These are phyloP conservation scores for Yamadazyma spencermartinsiae DNA, from an alignment of 1,139 yeast species.

Conservation along the genomic window DNA sequence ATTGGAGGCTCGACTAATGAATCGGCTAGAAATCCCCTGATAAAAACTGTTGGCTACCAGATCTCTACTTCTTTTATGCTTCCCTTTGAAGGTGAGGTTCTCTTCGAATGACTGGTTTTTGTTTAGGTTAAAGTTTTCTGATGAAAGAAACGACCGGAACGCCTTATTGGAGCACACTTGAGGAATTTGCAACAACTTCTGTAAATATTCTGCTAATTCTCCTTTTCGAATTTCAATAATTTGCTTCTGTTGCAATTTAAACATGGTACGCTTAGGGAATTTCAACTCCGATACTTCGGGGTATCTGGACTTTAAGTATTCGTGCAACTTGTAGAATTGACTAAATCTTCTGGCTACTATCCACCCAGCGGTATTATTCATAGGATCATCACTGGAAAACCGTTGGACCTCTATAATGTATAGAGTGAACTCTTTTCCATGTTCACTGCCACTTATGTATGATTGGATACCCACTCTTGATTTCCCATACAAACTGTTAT, in stretches of 20 bases:
- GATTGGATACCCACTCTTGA: conserved; percentile 67
- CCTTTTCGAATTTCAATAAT: conserved; percentile 65
- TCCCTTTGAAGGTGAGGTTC: conserved; percentile 8
- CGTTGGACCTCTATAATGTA: conserved; percentile 80
- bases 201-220: conserved; percentile 64
- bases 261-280: conserved; percentile 65
- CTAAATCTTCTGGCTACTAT: conserved; percentile 84
- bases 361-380: conserved; percentile 73
- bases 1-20: conserved; percentile 40
- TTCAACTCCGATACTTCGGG: conserved; percentile 50
- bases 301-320: conserved; percentile 57
- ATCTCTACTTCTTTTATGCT: conserved; percentile 24
- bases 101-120: conserved; percentile 36
- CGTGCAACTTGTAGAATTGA: conserved; percentile 75
- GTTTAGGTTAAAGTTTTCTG: conserved; percentile 57
- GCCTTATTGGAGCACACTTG: conserved; percentile 72
- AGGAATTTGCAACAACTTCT: conserved; percentile 56
- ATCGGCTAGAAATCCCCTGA: conserved; percentile 37
- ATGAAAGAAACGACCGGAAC: conserved; percentile 75
- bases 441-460: conserved; percentile 54
- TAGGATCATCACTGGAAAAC: conserved; percentile 41
- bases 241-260: conserved; percentile 63
- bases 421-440: conserved; percentile 60
- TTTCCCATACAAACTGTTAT: conserved; percentile 73
- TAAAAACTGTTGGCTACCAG: conserved; percentile 46